A percentile compares a stretch with the other conserved stretches of the same genome.
Evolutionary conservation across 2,329 filamentous ascomycete genomes (phyloP).

Genomic region (Mollisia scopiformis): DNA sequence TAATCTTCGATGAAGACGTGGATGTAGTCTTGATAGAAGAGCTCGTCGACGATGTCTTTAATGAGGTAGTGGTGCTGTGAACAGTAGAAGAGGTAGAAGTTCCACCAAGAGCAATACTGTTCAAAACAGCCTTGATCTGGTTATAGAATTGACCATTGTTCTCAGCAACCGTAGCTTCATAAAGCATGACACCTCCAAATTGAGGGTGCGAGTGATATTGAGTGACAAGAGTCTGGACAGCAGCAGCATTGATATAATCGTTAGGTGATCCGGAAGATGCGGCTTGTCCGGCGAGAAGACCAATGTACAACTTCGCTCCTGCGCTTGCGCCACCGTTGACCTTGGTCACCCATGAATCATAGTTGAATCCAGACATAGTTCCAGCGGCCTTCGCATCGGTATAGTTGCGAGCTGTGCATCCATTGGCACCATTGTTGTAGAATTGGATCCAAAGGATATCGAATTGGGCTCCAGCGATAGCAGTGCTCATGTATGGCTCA

Average conservation of each 20-base stretch:
- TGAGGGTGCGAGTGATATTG: constrained; percentile 23
- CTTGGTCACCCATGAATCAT: constrained; percentile 27
- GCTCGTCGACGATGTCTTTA: constrained; percentile 4
- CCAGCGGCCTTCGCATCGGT: constrained; percentile 5
- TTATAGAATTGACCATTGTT: constrained; percentile 20
- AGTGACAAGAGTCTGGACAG: constrained; percentile 29
- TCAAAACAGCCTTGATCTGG: constrained; percentile 26
- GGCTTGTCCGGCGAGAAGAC: constrained; percentile 28
- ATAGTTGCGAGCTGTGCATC: constrained; percentile 33
- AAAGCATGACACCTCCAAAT: constrained; percentile 40
- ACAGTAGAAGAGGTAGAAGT: constrained; percentile 10
- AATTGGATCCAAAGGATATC: constrained; percentile 38
- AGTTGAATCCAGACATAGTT: constrained; percentile 27
- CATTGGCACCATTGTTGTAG: constrained; percentile 33
- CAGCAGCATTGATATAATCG: constrained; percentile 29
- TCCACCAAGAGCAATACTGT: not conserved
- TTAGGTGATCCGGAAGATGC: constrained; percentile 2
- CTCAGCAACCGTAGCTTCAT: constrained; percentile 33
- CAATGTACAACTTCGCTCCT: constrained; percentile 35
- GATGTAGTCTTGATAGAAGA: not conserved
- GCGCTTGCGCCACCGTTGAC: constrained; percentile 26
- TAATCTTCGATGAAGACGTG: not conserved
- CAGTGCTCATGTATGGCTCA: constrained; percentile 34
- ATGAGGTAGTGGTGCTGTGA: not conserved
- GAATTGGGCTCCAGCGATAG: constrained; percentile 32